Percentiles rank a stretch among this genome's conserved stretches.
These are phyloP conservation scores for Aspergillus sp. DNA, from an alignment of 2,329 filamentous ascomycete genomes.

Conservation along the genomic window DNA sequence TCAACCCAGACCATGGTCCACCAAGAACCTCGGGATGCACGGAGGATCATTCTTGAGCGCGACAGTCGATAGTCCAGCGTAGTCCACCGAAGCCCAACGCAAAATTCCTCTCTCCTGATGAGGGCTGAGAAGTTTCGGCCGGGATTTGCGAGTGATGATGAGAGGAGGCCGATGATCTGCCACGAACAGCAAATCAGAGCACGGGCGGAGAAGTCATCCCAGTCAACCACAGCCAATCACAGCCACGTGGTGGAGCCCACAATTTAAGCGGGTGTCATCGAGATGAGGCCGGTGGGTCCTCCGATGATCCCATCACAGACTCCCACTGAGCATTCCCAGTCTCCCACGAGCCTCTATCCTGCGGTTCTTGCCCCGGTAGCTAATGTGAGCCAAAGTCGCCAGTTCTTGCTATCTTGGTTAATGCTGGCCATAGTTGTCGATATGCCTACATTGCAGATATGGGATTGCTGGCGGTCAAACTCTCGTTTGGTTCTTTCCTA, in stretches of 20 bases:
- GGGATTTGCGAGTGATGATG: not conserved
- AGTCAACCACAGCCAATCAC: conserved; percentile 13
- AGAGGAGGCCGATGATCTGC: conserved; percentile 13
- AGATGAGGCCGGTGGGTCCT: not conserved
- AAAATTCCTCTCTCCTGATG: no score
- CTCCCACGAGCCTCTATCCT: not conserved
- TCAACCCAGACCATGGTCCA: not conserved
- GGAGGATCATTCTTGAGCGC: not conserved
- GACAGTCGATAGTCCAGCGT: not conserved
- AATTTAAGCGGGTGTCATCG: not conserved
- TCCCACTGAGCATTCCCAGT: no score
- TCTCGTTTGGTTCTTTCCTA: conserved; percentile 2
- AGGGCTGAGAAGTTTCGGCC: no score
- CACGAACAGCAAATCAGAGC: not conserved
- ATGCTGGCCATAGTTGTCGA: no score
- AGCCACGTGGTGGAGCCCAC: not conserved
- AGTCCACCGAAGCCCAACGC: not conserved
- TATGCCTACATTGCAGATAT: not conserved
- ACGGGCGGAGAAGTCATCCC: conserved; percentile 15
- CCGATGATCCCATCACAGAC: not conserved
- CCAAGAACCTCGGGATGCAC: not conserved
- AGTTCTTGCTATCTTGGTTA: not conserved
- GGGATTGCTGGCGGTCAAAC: not conserved
- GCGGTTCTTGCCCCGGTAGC: not conserved
- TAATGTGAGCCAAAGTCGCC: not conserved